Evolutionary conservation across 805 yeast species (phyloP), one percentile per base, ranked within the genome.

Genomic region (Saitoella complicata): DNA sequence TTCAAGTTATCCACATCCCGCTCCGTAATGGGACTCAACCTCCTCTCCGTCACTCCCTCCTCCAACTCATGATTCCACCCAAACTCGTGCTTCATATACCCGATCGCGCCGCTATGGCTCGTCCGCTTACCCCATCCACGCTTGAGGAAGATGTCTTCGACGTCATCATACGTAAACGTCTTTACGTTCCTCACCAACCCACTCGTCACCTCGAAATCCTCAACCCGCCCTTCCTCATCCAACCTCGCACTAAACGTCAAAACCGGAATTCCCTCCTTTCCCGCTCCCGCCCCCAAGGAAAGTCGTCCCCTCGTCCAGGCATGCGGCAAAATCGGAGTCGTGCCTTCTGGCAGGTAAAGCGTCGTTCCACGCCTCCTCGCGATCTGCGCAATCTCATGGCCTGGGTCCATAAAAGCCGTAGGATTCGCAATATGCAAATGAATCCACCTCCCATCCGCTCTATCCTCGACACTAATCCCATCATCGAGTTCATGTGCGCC

Each of bases 401-500:
- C 48, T 1, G 69, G 69, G 13, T 56, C 58, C 46, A 83, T 59
- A 49, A 69, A 73, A 0, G 95, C 78, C 0, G 84, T 68, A 0
- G 96, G 96, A 58, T 88, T 86, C 1, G 97, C 96, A 49, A 88
- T 74, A 58, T 81, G 94, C 1, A 85, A 68, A 32, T 78, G 71
- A 5, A 87, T 51, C 7, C 65, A 62, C 1, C 55, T 53, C 4
- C 49, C 52, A 8, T 44, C 41, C 2, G 29, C 34, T 9, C 31
- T 38, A 50, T 44, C 43, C 39, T 64, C 65, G 12, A 88, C 65
- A 1, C 95, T 75, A 31, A 88, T 68, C 40, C 96, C 98, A 61
- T 88, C 98, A 60, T 88, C 98, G 47, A 91, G 80, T 59, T 91
- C 97, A 52, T 80, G 79, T 0, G 97, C 94, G 38, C 69, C 69